Evolutionary conservation across 495 filamentous ascomycete species (phyloP).

Genomic region (Tricharina praecox): DNA sequence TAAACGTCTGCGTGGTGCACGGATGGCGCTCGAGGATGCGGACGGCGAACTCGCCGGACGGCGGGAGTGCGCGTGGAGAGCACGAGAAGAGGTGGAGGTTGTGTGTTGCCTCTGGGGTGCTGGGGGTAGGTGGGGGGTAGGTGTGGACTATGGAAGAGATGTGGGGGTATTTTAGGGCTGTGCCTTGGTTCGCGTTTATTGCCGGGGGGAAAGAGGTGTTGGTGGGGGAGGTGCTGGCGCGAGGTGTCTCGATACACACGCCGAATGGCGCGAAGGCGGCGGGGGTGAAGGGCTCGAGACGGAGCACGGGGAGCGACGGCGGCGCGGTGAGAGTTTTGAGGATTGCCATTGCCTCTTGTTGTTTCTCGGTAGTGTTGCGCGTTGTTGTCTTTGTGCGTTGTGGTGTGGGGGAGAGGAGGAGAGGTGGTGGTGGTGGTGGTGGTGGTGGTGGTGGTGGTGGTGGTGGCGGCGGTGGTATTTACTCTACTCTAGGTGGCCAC

Average conservation of each 20-base stretch:
- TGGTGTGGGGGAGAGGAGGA: not conserved
- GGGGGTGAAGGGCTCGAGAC: slow-evolving; percentile 38
- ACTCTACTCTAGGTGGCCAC: too few relatives aligned
- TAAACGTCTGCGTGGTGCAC: slow-evolving; percentile 83
- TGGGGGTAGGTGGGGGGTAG: slow-evolving; percentile 47
- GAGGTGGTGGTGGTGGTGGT: too few relatives aligned
- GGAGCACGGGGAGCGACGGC: not conserved
- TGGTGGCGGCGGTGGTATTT: too few relatives aligned
- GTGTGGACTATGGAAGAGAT: slow-evolving; percentile 59
- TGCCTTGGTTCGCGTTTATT: slow-evolving; percentile 60
- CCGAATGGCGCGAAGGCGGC: slow-evolving; percentile 64
- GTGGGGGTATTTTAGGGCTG: slow-evolving; percentile 68
- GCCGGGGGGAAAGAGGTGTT: too few relatives aligned
- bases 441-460: too few relatives aligned
- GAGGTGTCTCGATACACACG: slow-evolving; percentile 40
- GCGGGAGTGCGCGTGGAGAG: slow-evolving; percentile 39
- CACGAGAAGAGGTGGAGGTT: slow-evolving; percentile 84
- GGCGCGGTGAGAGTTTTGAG: slow-evolving; percentile 3
- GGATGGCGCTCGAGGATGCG: slow-evolving; percentile 80
- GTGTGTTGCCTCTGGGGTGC: slow-evolving; percentile 39
- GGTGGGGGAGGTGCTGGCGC: not conserved
- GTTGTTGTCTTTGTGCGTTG: not conserved
- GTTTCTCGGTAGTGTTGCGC: not conserved
- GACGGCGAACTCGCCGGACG: slow-evolving; percentile 41
- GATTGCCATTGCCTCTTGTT: too few relatives aligned